Evolutionary conservation across 768 basidiomycete genomes (phyloP).

Genomic region (Calocera cornea): DNA sequence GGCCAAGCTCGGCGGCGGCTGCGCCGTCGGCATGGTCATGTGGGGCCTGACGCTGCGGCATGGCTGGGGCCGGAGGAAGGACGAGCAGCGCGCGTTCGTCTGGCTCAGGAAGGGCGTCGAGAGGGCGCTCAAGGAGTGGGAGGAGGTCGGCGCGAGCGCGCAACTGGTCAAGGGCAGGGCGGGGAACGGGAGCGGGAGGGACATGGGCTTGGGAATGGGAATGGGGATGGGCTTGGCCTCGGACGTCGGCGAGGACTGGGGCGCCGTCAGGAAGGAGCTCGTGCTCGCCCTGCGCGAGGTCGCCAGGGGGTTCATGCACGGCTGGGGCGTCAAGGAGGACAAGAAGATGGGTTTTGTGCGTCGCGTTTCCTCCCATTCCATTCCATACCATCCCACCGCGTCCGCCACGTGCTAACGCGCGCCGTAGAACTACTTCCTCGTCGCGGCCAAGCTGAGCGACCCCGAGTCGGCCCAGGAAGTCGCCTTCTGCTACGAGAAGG

Average conservation of each 20-base stretch:
- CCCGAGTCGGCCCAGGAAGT: conserved; percentile 76
- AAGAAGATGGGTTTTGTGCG: conserved; percentile 54
- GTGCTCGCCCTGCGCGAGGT: conserved; percentile 85
- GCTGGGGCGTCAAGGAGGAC: conserved; percentile 79
- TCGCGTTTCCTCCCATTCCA: not conserved
- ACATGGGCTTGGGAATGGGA: conserved; percentile 28
- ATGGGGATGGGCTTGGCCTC: conserved; percentile 38
- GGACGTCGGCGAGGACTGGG: conserved; percentile 7
- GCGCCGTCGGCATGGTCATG: conserved; percentile 84
- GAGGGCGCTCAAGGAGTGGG: conserved; percentile 47
- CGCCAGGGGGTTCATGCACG: conserved; percentile 83
- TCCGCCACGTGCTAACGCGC: not conserved
- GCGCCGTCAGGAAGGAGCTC: conserved; percentile 46
- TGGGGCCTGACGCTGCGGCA: conserved; percentile 75
- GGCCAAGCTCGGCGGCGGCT: conserved; percentile 47
- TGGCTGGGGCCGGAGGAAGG: conserved; percentile 76
- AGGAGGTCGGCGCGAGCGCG: too few species aligned
- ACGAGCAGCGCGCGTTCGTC: conserved; percentile 64
- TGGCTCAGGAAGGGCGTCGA: conserved; percentile 79
- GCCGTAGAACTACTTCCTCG: conserved; percentile 63
- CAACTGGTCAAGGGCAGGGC: too few species aligned
- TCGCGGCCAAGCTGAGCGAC: conserved; percentile 75
- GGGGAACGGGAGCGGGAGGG: conserved; percentile 11
- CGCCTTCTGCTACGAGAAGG: conserved; percentile 73
- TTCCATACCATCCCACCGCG: not conserved